These are phyloP conservation scores for Powellomyces hirtus DNA, from an alignment of 192 early-diverging fungal genomes.

Conservation along the genomic window DNA sequence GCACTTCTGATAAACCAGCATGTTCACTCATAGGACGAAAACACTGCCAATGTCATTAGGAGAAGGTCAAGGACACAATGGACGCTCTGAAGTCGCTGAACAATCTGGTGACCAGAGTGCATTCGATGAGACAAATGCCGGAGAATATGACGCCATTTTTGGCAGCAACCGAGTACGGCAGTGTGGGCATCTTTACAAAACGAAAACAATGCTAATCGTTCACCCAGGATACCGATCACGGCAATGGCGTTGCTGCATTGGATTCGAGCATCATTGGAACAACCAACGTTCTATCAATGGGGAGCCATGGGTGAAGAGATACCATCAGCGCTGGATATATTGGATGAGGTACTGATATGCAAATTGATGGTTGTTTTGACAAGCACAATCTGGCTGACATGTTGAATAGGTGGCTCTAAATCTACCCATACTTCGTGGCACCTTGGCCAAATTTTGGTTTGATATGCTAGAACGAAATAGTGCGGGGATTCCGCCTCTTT, in stretches of 20 bases:
- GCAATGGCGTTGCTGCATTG: neutral
- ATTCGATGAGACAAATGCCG: neutral
- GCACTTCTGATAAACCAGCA: too few relatives aligned
- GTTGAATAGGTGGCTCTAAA: neutral
- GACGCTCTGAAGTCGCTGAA: neutral
- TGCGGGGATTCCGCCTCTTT: neutral
- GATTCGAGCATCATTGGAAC: neutral
- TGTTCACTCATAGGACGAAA: too few relatives aligned
- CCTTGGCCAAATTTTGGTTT: neutral
- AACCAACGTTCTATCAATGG: neutral
- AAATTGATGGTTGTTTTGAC: too few relatives aligned
- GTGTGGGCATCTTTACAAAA: neutral
- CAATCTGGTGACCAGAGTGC: neutral
- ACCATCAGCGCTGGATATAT: neutral
- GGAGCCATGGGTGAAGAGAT: neutral
- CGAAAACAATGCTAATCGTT: too few relatives aligned
- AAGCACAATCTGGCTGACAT: neutral
- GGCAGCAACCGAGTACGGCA: neutral
- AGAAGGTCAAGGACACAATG: neutral
- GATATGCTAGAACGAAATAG: neutral
- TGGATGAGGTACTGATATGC: too few relatives aligned
- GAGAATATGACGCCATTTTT: neutral
- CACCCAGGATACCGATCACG: neutral
- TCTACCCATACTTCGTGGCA: neutral
- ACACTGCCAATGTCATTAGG: too few relatives aligned